Conservation (phyloP, 257 asterid species). For the Ilex asprella region DNA sequence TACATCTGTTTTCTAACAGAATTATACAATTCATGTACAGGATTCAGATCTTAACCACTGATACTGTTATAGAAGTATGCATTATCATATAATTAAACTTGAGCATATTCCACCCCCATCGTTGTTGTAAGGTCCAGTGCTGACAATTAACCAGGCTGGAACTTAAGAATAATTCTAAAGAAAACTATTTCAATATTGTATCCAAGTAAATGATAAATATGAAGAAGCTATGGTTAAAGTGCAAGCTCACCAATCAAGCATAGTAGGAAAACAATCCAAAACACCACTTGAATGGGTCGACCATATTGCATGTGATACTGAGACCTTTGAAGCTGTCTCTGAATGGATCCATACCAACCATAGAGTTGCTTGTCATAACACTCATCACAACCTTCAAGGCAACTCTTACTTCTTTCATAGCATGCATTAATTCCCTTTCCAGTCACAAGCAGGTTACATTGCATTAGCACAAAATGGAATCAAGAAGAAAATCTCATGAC, state of each 20-base stretch:
- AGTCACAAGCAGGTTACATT: slow-evolving; percentile 10
- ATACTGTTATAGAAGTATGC: too few species aligned
- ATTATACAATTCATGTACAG: too few species aligned
- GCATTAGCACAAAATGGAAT: slow-evolving; percentile 8
- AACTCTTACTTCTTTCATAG: slow-evolving; percentile 61
- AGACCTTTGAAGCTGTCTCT: slow-evolving; percentile 84
- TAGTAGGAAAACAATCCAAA: slow-evolving; percentile 46
- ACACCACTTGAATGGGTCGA: slow-evolving; percentile 57
- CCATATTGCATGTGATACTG: slow-evolving; percentile 78
- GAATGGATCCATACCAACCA: slow-evolving; percentile 77
- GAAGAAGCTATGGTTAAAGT: background rate
- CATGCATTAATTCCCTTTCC: slow-evolving; percentile 48
- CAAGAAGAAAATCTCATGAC: background rate
- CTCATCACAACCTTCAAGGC: slow-evolving; percentile 59
- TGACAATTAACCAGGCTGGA: background rate
- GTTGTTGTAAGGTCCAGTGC: too few species aligned
- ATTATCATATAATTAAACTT: too few species aligned
- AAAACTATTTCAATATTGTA: background rate
- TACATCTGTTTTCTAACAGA: too few species aligned
- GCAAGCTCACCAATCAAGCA: slow-evolving; percentile 70
- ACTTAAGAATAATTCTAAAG: background rate
- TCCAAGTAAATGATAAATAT: background rate
- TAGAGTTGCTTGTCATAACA: slow-evolving; percentile 60
- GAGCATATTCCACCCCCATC: too few species aligned
- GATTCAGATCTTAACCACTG: too few species aligned